Conservation (phyloP, 2,329 filamentous ascomycete genomes). For the Phaeomoniella chlamydospora region DNA sequence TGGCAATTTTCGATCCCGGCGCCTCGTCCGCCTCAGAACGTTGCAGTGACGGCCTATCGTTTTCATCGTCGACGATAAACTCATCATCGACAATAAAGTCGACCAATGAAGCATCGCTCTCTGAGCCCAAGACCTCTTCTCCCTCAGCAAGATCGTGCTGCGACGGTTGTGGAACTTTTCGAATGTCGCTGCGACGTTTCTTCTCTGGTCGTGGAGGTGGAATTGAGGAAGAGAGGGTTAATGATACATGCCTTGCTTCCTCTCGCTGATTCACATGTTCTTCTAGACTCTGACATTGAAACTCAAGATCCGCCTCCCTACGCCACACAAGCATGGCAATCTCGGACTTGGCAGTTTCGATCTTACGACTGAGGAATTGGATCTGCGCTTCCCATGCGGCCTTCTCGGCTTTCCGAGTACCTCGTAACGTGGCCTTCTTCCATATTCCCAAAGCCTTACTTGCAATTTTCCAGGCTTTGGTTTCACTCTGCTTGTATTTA, state of each 20-base stretch:
- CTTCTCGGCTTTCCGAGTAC: conserved; percentile 27
- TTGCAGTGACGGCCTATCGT: too few relatives aligned
- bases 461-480: conserved; percentile 40
- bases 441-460: conserved; percentile 47
- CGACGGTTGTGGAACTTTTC: conserved; percentile 1
- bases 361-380: not conserved
- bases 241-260: conserved; percentile 3
- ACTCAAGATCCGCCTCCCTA: conserved; percentile 35
- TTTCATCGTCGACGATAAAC: not conserved
- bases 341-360: conserved; percentile 15
- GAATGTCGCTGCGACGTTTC: conserved; percentile 2
- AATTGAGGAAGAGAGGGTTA: conserved; percentile 1
- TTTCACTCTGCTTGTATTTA: conserved; percentile 46
- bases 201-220: conserved; percentile 1
- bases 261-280: conserved; percentile 45
- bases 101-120: conserved; percentile 11
- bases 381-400: conserved; percentile 18
- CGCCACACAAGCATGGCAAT: conserved; percentile 40
- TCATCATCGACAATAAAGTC: conserved; percentile 17
- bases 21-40: too few relatives aligned
- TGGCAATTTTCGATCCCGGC: conserved; percentile 2
- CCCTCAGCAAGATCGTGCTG: conserved; percentile 8
- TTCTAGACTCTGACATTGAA: conserved; percentile 47
- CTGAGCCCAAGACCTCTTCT: conserved; percentile 20
- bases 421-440: conserved; percentile 35